phyloP scores from a whole-genome alignment of 345 rosid genomes.

The Heritiera fomes region DNA sequence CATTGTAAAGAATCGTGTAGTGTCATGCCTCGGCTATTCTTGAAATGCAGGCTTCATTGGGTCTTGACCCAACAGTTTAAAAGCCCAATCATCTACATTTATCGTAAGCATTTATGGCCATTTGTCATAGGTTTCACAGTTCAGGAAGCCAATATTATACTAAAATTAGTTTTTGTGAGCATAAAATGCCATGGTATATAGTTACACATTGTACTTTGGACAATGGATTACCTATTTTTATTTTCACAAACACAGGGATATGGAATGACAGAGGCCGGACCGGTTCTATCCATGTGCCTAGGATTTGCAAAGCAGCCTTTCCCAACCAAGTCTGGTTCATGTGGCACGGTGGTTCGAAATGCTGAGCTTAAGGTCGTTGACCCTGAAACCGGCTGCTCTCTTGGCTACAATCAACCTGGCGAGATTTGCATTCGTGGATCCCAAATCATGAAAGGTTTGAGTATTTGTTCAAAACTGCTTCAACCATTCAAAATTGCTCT shows the following conservation, averaged over 20 bases:
- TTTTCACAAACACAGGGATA: slow-evolving; percentile 54
- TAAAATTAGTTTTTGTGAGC: not conserved
- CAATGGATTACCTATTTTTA: not conserved
- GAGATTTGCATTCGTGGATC: slow-evolving; percentile 92
- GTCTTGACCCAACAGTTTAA: not conserved
- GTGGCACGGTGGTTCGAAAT: slow-evolving; percentile 90
- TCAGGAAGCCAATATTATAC: not conserved
- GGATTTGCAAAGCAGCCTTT: slow-evolving; percentile 86
- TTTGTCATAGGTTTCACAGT: not conserved
- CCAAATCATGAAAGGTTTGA: slow-evolving; percentile 87
- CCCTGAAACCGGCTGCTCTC: slow-evolving; percentile 71
- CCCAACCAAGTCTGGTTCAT: slow-evolving; percentile 85
- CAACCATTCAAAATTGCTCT: not conserved
- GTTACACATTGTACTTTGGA: not conserved
- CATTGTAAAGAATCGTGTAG: too few species aligned
- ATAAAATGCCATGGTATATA: not conserved
- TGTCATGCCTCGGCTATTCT: too few species aligned
- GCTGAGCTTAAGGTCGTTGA: slow-evolving; percentile 87
- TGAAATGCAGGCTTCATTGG: not conserved
- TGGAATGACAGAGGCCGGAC: slow-evolving; percentile 99
- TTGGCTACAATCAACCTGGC: slow-evolving; percentile 72
- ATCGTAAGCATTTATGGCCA: not conserved
- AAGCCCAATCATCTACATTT: not conserved
- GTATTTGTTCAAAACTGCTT: not conserved
- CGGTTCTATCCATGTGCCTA: slow-evolving; percentile 85